Evolutionary conservation across 1,284 basidiomycete species (phyloP).

Genomic region (Ganoderma lucidum): DNA sequence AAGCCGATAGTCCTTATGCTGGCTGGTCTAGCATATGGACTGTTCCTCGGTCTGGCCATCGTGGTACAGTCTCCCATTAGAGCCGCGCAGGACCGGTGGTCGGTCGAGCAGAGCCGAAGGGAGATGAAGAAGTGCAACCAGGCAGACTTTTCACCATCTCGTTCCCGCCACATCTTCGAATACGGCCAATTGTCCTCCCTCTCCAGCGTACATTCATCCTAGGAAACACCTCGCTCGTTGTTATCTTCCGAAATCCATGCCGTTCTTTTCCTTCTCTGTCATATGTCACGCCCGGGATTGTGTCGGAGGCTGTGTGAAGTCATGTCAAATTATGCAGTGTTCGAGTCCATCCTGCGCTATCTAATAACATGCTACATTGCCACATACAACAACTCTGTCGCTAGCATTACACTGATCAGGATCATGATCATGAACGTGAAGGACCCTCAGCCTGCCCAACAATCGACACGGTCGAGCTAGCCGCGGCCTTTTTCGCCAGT

Average conservation of each 20-base stretch:
- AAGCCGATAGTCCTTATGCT: conserved; percentile 6
- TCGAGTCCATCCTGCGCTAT: no score
- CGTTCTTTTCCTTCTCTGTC: neutral
- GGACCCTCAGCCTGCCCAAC: neutral
- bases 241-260: neutral
- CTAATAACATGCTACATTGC: neutral
- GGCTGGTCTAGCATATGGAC: conserved; percentile 2
- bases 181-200: neutral
- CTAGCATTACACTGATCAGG: neutral
- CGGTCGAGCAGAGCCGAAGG: neutral
- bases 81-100: conserved; percentile 1
- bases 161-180: neutral
- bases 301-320: neutral
- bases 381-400: neutral
- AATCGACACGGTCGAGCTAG: neutral
- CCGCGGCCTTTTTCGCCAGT: neutral
- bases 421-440: no score
- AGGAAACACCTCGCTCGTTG: neutral
- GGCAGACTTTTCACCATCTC: neutral
- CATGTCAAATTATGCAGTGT: no score
- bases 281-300: neutral
- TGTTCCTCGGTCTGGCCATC: neutral
- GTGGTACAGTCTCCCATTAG: neutral
- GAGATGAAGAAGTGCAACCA: neutral
- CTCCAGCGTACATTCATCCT: neutral